Conservation (phyloP, 345 rosid genomes). For the Microcos paniculata region DNA sequence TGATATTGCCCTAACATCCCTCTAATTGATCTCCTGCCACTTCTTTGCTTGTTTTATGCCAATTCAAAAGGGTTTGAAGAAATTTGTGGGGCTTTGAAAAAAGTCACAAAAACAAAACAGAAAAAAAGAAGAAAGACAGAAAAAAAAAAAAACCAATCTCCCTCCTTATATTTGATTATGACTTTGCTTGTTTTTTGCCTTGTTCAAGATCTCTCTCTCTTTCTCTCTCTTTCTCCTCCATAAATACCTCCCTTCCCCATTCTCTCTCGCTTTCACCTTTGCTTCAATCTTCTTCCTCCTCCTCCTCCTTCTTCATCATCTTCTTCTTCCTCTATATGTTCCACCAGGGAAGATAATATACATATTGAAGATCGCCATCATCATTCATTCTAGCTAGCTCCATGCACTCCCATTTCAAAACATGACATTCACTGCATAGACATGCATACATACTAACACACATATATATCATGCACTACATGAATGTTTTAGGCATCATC, state of each 20-base stretch:
- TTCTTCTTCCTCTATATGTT: neutral
- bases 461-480: neutral
- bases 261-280: neutral
- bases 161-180: conserved; percentile 23
- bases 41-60: conserved; percentile 35
- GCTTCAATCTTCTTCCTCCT: neutral
- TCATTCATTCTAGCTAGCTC: neutral
- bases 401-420: neutral
- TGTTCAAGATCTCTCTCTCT: conserved; percentile 14
- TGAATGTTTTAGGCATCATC: neutral
- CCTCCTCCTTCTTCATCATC: neutral
- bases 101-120: neutral
- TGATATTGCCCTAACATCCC: neutral
- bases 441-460: too few species aligned
- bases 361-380: neutral
- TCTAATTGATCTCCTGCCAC: conserved; percentile 3
- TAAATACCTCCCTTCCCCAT: conserved; percentile 14
- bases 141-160: neutral
- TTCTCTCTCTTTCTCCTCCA: neutral
- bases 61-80: conserved; percentile 24
- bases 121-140: too few species aligned
- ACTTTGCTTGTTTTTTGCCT: conserved; percentile 17
- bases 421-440: conserved; percentile 9
- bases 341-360: neutral
- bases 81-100: conserved; percentile 25